Percentiles rank a stretch among this genome's conserved stretches.
Conservation (phyloP, 148 eudicot species). For the Mesembryanthemum crystallinum region DNA sequence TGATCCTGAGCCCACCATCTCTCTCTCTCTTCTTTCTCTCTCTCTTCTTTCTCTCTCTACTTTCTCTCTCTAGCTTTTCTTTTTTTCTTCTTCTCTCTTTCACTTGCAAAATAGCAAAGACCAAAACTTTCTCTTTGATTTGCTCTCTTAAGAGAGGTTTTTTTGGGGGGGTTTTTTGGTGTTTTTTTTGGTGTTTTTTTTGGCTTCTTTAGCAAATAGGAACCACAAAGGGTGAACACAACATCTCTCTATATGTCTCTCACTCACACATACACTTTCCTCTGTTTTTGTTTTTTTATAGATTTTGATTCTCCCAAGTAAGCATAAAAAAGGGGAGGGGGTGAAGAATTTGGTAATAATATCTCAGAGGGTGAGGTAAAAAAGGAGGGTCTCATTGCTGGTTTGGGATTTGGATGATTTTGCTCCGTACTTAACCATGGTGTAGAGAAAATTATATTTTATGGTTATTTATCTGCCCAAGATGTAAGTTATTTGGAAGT, state of each 20-base stretch:
- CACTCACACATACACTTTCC: background rate
- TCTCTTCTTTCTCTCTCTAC: conserved; percentile 32
- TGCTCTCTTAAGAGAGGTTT: background rate
- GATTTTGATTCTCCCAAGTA: background rate
- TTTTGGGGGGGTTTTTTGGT: background rate
- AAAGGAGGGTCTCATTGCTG: background rate
- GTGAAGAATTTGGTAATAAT: background rate
- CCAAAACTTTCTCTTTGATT: conserved; percentile 12
- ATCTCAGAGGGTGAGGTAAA: background rate
- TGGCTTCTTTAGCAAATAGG: conserved; percentile 1
- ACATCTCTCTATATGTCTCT: background rate
- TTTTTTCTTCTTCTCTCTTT: background rate
- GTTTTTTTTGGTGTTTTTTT: background rate
- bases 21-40: conserved; percentile 32
- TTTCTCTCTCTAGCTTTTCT: conserved; percentile 16
- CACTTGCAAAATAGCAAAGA: background rate
- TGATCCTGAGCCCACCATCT: conserved; percentile 82
- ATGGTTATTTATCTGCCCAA: no score
- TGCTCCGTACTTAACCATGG: background rate
- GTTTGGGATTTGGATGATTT: background rate
- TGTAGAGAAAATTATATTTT: background rate
- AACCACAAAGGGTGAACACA: conserved; percentile 24
- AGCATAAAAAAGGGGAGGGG: background rate
- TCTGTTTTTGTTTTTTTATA: background rate
- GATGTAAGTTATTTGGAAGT: no score